Conservation (phyloP, 2,329 filamentous ascomycete genomes). For the Arthrobotrys sinensis region DNA sequence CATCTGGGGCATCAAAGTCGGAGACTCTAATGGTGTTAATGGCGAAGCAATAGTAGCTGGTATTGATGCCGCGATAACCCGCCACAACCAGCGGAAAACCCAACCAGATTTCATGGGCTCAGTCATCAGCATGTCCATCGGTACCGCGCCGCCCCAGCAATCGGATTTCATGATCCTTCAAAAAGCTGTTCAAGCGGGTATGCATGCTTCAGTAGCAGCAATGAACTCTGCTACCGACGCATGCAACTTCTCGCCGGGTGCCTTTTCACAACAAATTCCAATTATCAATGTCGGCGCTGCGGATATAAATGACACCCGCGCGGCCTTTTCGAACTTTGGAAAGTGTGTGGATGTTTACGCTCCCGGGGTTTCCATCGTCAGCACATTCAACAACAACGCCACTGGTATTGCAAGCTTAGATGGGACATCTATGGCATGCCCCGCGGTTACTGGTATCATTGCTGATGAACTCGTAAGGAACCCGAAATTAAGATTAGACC, state of each 20-base stretch:
- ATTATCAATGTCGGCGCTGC: slow-evolving; percentile 68
- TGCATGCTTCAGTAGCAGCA: slow-evolving; percentile 68
- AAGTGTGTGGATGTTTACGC: slow-evolving; percentile 73
- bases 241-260: slow-evolving; percentile 66
- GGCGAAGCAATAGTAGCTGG: slow-evolving; percentile 66
- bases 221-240: slow-evolving; percentile 66
- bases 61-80: slow-evolving; percentile 68
- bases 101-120: slow-evolving; percentile 66
- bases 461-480: slow-evolving; percentile 62
- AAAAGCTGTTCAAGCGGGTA: slow-evolving; percentile 65
- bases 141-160: slow-evolving; percentile 66
- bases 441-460: slow-evolving; percentile 65
- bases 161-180: slow-evolving; percentile 38
- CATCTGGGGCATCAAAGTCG: slow-evolving; percentile 70
- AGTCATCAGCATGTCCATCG: slow-evolving; percentile 74
- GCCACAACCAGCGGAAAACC: slow-evolving; percentile 68
- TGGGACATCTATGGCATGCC: slow-evolving; percentile 72
- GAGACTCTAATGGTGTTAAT: slow-evolving; percentile 66
- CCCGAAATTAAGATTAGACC: slow-evolving; percentile 55
- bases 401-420: slow-evolving; percentile 70
- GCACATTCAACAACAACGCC: slow-evolving; percentile 71
- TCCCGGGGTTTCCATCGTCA: slow-evolving; percentile 72
- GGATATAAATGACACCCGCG: slow-evolving; percentile 65
- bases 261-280: slow-evolving; percentile 67
- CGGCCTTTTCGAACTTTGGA: slow-evolving; percentile 70